Evolutionary conservation across 116 monocot species (phyloP), one percentile per base, ranked within the genome.

Genomic region (Thalassia testudinum): DNA sequence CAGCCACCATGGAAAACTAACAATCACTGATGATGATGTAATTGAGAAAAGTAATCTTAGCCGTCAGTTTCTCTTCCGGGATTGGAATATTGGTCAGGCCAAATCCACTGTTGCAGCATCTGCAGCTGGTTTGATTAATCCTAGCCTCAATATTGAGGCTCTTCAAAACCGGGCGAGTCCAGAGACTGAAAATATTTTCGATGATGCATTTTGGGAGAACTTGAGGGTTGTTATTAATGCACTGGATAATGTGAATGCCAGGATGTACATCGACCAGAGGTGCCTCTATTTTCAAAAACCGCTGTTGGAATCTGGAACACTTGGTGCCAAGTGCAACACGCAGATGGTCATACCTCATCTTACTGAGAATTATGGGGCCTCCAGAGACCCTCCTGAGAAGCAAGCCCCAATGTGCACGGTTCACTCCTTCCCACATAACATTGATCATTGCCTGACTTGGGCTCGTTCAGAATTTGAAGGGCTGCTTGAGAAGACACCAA

Each of bases 41-140:
- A 77, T 77, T 55, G 77, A 77, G 63, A 77, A 77, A 54, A 77
- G 77, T 59, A 77, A 77, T 28, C 77, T 77, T 34, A 77, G 71
- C 53, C 65, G 77, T 25, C 77, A 77, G 43, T 77, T 77, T 59
- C 77, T 77, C 18, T 77, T 77, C 45, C 71, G 67, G 19, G 77
- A 77, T 38, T 77, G 77, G 77, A 77, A 77, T 29, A 77, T 77
- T 43, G 71, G 77, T 19, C 77, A 77, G 58, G 71, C 71, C 30
- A 77, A 77, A 40, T 77, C 77, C 18, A 77, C 77, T 7, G 76
- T 70, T 21, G 76, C 76, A 21, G 76, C 76, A 29, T 63, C 71
- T 53, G 66, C 63, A 52, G 62, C 71, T 19, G 26, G 50, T 22
- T 18, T 29, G 27, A 77, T 77, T 26, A 77, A 77, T 52, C 44